Percentiles rank a stretch among this genome's conserved stretches.
These are phyloP conservation scores for Aspergillus tamarii DNA, from an alignment of 2,329 filamentous ascomycete genomes.

Conservation along the genomic window DNA sequence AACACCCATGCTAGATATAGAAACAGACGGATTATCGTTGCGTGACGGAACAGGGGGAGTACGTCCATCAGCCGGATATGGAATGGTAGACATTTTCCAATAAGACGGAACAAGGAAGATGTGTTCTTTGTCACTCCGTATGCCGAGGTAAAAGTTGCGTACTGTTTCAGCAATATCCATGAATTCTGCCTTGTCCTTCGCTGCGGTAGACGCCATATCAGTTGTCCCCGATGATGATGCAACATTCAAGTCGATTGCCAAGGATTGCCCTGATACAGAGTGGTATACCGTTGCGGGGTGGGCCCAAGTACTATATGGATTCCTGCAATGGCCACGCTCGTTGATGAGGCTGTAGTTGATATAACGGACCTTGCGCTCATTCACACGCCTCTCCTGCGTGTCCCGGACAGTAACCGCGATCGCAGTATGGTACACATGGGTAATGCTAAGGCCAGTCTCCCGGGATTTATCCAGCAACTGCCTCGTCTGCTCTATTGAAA, in stretches of 20 bases:
- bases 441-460: conserved; percentile 19
- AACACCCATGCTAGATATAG: conserved; percentile 27
- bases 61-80: conserved; percentile 18
- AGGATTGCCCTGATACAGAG: conserved; percentile 26
- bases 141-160: conserved; percentile 22
- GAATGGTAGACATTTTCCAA: conserved; percentile 24
- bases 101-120: conserved; percentile 23
- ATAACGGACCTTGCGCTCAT: conserved; percentile 25
- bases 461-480: conserved; percentile 21
- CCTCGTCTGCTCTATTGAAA: conserved; percentile 17
- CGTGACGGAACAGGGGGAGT: conserved; percentile 20
- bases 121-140: conserved; percentile 25
- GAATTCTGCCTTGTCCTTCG: conserved; percentile 12
- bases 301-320: conserved; percentile 20
- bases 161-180: conserved; percentile 14
- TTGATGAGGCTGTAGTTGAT: conserved; percentile 30
- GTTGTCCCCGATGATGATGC: not conserved
- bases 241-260: conserved; percentile 25
- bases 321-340: conserved; percentile 24
- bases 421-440: conserved; percentile 30
- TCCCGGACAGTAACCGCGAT: conserved; percentile 25
- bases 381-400: conserved; percentile 13
- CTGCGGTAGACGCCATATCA: not conserved
- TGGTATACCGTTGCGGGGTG: conserved; percentile 29
- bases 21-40: conserved; percentile 25